phyloP scores from a whole-genome alignment of 1,284 basidiomycete genomes.

The Moniliella sp. region DNA sequence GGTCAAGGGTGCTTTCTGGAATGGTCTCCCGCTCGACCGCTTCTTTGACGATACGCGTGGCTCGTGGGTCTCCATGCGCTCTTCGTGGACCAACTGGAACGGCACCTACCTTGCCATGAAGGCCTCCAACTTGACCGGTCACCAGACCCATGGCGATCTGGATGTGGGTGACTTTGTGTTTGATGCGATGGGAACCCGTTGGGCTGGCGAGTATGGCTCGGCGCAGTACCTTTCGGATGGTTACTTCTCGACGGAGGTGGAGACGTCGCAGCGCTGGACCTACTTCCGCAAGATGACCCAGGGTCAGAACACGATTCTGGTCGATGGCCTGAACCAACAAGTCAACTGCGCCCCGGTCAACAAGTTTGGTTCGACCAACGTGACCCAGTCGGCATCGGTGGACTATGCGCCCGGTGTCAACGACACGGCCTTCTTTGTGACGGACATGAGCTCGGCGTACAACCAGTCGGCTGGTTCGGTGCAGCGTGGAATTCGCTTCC shows the following conservation, averaged over 20 bases:
- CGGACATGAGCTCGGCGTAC: conserved; percentile 62
- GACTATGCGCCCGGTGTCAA: conserved; percentile 41
- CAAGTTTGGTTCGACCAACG: conserved; percentile 43
- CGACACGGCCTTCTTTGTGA: conserved; percentile 64
- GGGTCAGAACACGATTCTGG: conserved; percentile 80
- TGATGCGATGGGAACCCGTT: conserved; percentile 78
- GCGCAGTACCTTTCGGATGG: conserved; percentile 50
- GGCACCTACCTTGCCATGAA: conserved; percentile 72
- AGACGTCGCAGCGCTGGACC: conserved; percentile 14
- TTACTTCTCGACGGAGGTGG: conserved; percentile 25
- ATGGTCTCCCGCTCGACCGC: conserved; percentile 60
- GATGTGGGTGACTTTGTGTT: conserved; percentile 83
- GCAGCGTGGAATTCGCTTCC: conserved; percentile 61
- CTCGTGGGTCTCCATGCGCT: conserved; percentile 75
- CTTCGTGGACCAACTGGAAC: conserved; percentile 65
- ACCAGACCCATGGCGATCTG: conserved; percentile 75
- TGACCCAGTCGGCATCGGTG: conserved; percentile 53
- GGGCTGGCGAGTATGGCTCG: conserved; percentile 82
- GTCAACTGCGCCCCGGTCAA: conserved; percentile 48
- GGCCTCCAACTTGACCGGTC: conserved; percentile 49
- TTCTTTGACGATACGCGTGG: conserved; percentile 44
- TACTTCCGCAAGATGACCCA: conserved; percentile 59
- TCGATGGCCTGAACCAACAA: conserved; percentile 59
- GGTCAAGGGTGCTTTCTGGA: conserved; percentile 70
- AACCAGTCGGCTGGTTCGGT: conserved; percentile 43